Evolutionary conservation across 176 grass and related monocot genomes (phyloP), one percentile per base, ranked within the genome.

Genomic region (Triticum monococcum): DNA sequence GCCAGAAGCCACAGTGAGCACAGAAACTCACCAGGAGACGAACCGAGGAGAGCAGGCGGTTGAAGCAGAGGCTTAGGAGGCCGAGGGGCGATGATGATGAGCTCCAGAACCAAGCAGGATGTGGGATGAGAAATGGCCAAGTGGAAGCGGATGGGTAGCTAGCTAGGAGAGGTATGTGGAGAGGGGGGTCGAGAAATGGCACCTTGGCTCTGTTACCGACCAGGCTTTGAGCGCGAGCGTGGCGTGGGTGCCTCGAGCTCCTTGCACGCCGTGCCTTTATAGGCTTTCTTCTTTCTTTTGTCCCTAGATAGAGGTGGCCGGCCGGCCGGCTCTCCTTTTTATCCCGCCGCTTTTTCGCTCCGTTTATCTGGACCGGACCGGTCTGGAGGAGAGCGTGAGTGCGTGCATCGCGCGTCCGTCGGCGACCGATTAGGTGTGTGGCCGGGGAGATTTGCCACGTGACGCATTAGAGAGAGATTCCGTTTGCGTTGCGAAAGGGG

Each of bases 261-360:
- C 52, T 35, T 57, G 75, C 75, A 35, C 75, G 52, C 76, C 25
- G 60, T 16, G 37, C 68, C 74, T 69, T 84, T 84, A 82, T 87
- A 84, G 77, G 68, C 38, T 75, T 72, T 56, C 73, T 56, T 33
- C 59, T 43, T 43, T 43, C 41, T 75, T 73, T 66, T 75, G 75
- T 80, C 75, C 75, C 89, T 23, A 6, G 68, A 12, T 37, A 1
- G 38, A 40, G 35, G 12, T 0, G 54, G 54, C 54, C 52, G 52
- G 54, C 54, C 52, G 54, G 54, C 17, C 56, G 56, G 76, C 68
- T 61, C 89, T 60, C 77, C 81, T 84, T 91, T 91, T 88, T 77
- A 91, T 84, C 81, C 66, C 56, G 66, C 87, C 56, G 56, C 26
- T 66, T 38, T 30, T 13, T 43, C 48, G 12, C 24, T 64, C 16